phyloP scores from a whole-genome alignment of 345 rosid genomes.

The Aquilaria sinensis region DNA sequence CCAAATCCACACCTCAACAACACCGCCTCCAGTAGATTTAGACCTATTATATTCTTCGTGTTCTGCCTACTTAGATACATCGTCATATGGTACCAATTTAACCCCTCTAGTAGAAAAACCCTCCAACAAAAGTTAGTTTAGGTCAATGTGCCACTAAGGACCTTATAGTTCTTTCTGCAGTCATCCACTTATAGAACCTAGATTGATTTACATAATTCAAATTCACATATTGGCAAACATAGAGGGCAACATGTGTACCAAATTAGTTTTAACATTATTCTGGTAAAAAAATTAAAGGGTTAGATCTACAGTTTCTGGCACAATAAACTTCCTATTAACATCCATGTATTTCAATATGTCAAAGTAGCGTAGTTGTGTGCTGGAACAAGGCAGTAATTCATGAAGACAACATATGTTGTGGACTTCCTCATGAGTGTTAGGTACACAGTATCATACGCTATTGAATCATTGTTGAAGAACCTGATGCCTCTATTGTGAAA shows the following conservation, averaged over 20 bases:
- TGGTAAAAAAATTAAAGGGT: constrained; percentile 56
- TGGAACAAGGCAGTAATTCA: constrained; percentile 69
- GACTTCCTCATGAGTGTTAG: constrained; percentile 46
- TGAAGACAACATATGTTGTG: constrained; percentile 56
- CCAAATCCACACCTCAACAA: constrained; percentile 54
- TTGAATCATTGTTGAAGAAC: constrained; percentile 44
- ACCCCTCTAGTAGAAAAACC: constrained; percentile 48
- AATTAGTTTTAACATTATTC: constrained; percentile 74
- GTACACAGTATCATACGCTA: constrained; percentile 49
- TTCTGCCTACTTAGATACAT: constrained; percentile 41
- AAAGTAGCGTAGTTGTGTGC: constrained; percentile 63
- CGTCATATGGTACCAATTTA: constrained; percentile 45
- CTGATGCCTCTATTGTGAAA: constrained; percentile 87
- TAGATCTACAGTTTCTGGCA: constrained; percentile 54
- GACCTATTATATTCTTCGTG: constrained; percentile 27
- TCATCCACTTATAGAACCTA: constrained; percentile 63
- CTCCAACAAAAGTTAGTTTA: constrained; percentile 58
- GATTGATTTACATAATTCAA: constrained; percentile 25
- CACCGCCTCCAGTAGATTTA: constrained; percentile 50
- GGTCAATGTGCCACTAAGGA: constrained; percentile 29
- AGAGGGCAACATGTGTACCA: constrained; percentile 69
- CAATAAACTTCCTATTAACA: constrained; percentile 17
- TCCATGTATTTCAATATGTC: constrained; percentile 53
- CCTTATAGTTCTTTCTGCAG: constrained; percentile 41
- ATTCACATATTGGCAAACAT: constrained; percentile 10